Conservation (phyloP, 1,139 yeast genomes). For the Kodamaea ohmeri region DNA sequence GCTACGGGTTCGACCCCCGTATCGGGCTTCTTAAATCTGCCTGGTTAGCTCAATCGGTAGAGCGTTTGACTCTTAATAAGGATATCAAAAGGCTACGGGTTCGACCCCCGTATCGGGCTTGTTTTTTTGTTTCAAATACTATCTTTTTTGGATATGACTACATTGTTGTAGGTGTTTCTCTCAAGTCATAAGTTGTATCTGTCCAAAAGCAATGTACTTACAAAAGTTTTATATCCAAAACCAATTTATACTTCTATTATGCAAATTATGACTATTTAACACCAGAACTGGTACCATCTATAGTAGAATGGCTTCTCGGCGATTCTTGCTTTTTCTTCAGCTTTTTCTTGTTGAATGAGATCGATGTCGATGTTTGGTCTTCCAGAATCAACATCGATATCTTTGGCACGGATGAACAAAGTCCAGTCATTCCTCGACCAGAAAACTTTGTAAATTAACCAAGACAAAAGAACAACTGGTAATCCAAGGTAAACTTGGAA, state of each 20-base stretch:
- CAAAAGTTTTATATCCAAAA: not conserved
- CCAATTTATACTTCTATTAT: slow-evolving; percentile 2
- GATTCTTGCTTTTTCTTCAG: slow-evolving; percentile 21
- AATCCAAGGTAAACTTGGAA: slow-evolving; percentile 62
- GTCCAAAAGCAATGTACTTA: no score
- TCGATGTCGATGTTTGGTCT: slow-evolving; percentile 25
- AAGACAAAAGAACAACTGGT: slow-evolving; percentile 58
- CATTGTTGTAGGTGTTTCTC: no score
- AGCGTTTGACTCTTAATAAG: slow-evolving; percentile 3
- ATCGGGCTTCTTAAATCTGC: slow-evolving; percentile 32
- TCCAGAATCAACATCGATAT: slow-evolving; percentile 26
- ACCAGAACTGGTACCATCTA: slow-evolving; percentile 21
- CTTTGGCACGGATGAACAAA: slow-evolving; percentile 21
- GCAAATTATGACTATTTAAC: slow-evolving; percentile 13
- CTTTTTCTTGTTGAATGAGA: slow-evolving; percentile 22
- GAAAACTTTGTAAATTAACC: slow-evolving; percentile 50
- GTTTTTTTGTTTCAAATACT: not conserved
- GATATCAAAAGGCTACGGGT: slow-evolving; percentile 5
- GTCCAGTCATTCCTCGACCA: slow-evolving; percentile 57
- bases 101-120: slow-evolving; percentile 5
- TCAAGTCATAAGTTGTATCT: no score
- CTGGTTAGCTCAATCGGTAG: slow-evolving; percentile 4
- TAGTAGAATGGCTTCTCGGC: slow-evolving; percentile 21
- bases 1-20: slow-evolving; percentile 56
- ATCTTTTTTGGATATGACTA: not conserved